These are phyloP conservation scores for Exsudoporus frostii DNA, from an alignment of 768 basidiomycete species.

Conservation along the genomic window DNA sequence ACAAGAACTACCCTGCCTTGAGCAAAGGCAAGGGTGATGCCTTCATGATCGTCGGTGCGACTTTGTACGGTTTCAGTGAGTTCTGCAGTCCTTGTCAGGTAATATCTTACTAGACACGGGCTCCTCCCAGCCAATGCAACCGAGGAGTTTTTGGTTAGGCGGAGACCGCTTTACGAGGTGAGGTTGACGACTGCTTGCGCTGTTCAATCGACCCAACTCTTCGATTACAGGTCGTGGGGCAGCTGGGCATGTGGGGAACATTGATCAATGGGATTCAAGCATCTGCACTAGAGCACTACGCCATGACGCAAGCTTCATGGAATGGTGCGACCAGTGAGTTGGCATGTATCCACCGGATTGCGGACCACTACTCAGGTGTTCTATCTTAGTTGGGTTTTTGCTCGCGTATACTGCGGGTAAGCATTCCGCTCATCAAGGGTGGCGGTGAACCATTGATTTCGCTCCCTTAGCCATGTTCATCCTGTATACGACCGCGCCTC, in stretches of 20 bases:
- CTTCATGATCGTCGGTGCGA: slow-evolving; percentile 85
- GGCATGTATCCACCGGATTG: slow-evolving; percentile 31
- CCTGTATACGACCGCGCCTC: slow-evolving; percentile 81
- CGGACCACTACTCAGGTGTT: background rate
- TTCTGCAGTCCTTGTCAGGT: slow-evolving; percentile 13
- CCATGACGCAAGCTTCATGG: slow-evolving; percentile 68
- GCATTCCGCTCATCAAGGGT: background rate
- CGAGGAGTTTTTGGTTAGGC: slow-evolving; percentile 83
- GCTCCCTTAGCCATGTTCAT: slow-evolving; percentile 67
- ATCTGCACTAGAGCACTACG: slow-evolving; percentile 66
- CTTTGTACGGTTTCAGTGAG: slow-evolving; percentile 83
- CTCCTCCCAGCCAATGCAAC: slow-evolving; percentile 69
- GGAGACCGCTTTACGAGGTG: slow-evolving; percentile 75
- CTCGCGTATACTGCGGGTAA: slow-evolving; percentile 47
- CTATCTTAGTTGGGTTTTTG: slow-evolving; percentile 46
- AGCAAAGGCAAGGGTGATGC: slow-evolving; percentile 74
- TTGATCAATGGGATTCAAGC: slow-evolving; percentile 79
- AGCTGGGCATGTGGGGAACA: slow-evolving; percentile 82
- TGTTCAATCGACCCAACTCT: background rate
- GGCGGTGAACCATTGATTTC: background rate
- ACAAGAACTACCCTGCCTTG: slow-evolving; percentile 68
- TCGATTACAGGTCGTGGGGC: slow-evolving; percentile 63
- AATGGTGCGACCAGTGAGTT: slow-evolving; percentile 62
- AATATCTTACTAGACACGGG: background rate
- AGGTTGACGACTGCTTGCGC: background rate